phyloP scores from a whole-genome alignment of 306 rosid genomes.

The Aeschynomene evenia region DNA sequence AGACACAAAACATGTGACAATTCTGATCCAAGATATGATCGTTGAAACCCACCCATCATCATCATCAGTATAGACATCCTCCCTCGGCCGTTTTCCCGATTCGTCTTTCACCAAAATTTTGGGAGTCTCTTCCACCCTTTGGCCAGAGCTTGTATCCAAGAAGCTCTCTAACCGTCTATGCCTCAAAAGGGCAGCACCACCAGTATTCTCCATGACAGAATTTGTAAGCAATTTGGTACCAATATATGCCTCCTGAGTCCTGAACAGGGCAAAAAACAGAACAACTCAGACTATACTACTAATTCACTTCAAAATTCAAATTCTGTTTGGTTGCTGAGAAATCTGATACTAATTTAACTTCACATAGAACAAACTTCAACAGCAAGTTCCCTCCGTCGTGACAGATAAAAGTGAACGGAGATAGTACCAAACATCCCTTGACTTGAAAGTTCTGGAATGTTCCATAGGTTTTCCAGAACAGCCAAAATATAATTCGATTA shows the following conservation, averaged over 20 bases:
- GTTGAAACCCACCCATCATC: conserved; percentile 49
- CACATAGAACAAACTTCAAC: conserved; percentile 1
- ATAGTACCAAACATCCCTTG: not conserved
- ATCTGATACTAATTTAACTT: not conserved
- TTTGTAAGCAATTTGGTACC: not conserved
- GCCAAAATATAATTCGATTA: not conserved
- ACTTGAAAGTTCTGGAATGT: not conserved
- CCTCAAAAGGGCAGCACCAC: conserved; percentile 48
- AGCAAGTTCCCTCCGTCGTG: too few species aligned
- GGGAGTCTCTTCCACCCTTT: conserved; percentile 33
- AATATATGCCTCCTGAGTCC: conserved; percentile 4
- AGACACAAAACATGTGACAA: conserved; percentile 48
- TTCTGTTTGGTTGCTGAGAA: conserved; percentile 23
- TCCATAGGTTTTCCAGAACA: not conserved
- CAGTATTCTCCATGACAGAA: conserved; percentile 34
- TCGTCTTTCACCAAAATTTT: conserved; percentile 34
- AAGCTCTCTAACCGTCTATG: conserved; percentile 53
- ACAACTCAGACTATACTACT: not conserved
- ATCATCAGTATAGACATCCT: conserved; percentile 32
- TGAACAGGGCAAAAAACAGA: conserved; percentile 27
- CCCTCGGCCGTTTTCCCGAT: conserved; percentile 14
- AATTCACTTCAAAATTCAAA: not conserved
- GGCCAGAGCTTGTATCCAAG: conserved; percentile 44
- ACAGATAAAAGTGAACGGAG: too few species aligned
- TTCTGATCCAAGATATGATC: conserved; percentile 50